phyloP scores from a whole-genome alignment of 2,329 filamentous ascomycete species.

The Cylindrodendrum hubeiense region DNA sequence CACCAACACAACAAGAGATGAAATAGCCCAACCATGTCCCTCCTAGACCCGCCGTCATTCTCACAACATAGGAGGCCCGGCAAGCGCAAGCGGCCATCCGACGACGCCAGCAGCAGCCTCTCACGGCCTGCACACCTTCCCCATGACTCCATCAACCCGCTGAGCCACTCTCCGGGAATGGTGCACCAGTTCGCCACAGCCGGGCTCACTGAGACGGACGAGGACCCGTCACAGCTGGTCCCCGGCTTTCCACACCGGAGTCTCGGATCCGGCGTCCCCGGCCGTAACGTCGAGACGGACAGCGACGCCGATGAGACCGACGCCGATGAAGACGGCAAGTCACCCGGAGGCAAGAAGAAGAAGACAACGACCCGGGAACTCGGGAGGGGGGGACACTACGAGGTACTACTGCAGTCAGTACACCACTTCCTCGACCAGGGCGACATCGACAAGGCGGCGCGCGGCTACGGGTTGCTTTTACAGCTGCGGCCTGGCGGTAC shows the following conservation, averaged over 20 bases:
- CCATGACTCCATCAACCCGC: constrained; percentile 62
- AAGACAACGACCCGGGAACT: constrained; percentile 20
- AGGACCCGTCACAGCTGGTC: constrained; percentile 53
- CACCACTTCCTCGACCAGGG: constrained; percentile 79
- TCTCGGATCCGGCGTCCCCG: constrained; percentile 21
- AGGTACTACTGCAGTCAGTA: constrained; percentile 76
- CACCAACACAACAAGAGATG: not conserved
- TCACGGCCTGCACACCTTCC: constrained; percentile 41
- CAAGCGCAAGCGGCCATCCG: constrained; percentile 39
- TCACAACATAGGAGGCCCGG: constrained; percentile 27
- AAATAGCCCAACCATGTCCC: constrained; percentile 17
- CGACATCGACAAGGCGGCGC: constrained; percentile 78
- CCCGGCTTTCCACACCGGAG: constrained; percentile 66
- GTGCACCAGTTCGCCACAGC: constrained; percentile 67
- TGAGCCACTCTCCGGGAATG: constrained; percentile 65
- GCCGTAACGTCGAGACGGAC: constrained; percentile 31
- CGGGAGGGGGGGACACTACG: constrained; percentile 64
- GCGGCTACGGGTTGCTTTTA: constrained; percentile 81
- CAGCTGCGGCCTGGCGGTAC: constrained; percentile 58
- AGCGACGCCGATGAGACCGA: constrained; percentile 62
- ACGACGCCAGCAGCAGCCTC: constrained; percentile 12
- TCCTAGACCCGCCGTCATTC: constrained; percentile 38
- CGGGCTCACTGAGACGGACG: constrained; percentile 62
- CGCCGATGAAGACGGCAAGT: constrained; percentile 1
- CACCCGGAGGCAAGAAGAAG: constrained; percentile 1